Evolutionary conservation across 176 grass and related monocot genomes (phyloP).

Genomic region (Cenchrus americanus): DNA sequence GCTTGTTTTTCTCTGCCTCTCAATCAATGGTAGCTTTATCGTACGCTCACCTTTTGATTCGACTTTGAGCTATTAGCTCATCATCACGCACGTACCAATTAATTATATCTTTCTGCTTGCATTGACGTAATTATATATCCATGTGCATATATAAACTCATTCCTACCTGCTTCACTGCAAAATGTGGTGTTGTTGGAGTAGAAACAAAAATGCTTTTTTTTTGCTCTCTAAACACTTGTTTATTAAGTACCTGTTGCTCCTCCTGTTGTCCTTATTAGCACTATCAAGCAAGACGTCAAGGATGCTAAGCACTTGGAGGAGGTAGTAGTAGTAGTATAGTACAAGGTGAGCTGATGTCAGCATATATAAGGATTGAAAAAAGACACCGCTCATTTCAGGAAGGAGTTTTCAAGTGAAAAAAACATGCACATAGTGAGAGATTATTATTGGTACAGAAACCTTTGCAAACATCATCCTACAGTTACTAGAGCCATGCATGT

Average conservation of each 20-base stretch:
- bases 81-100: background rate
- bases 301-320: background rate
- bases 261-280: background rate
- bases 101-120: background rate
- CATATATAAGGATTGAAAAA: too few relatives aligned
- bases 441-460: background rate
- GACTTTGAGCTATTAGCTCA: conserved; percentile 8
- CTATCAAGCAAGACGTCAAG: background rate
- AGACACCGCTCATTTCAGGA: too few relatives aligned
- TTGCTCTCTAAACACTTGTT: too few relatives aligned
- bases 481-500: background rate
- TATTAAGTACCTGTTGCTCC: background rate
- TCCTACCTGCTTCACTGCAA: background rate
- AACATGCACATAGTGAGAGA: background rate
- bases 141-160: too few relatives aligned
- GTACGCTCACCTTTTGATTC: conserved; percentile 30
- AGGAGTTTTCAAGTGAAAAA: background rate
- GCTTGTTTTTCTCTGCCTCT: conserved; percentile 27
- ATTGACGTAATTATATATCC: background rate
- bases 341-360: background rate
- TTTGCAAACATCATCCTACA: background rate
- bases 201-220: background rate
- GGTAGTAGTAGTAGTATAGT: background rate
- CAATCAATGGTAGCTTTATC: conserved; percentile 36
- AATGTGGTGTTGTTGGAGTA: conserved; percentile 8